Conservation (phyloP, 2,329 filamentous ascomycete species). For the Hymenoscyphus occultus region DNA sequence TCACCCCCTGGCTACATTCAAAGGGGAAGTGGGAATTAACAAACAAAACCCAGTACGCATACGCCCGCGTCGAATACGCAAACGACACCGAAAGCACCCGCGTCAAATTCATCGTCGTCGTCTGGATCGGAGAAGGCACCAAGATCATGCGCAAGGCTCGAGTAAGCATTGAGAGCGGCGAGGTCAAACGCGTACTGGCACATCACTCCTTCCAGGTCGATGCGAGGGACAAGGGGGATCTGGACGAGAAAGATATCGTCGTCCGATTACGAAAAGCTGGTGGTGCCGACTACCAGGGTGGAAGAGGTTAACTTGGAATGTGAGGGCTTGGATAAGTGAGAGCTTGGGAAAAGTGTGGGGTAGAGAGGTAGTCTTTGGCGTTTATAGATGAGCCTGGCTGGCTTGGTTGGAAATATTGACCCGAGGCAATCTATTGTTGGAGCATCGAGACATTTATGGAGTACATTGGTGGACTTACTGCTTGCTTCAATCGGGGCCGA, state of each 20-base stretch:
- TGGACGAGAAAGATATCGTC: conserved; percentile 61
- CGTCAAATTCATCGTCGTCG: conserved; percentile 65
- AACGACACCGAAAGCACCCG: conserved; percentile 68
- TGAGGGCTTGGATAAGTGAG: neutral
- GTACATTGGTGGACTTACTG: neutral
- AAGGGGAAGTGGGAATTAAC: neutral
- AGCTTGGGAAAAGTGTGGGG: conserved; percentile 5
- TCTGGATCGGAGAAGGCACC: conserved; percentile 65
- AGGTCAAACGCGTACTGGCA: conserved; percentile 60
- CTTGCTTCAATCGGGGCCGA: neutral
- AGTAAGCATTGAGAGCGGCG: conserved; percentile 64
- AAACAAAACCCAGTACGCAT: conserved; percentile 50
- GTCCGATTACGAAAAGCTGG: conserved; percentile 61
- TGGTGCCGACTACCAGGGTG: conserved; percentile 70
- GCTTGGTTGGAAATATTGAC: conserved; percentile 3
- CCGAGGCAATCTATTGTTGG: neutral
- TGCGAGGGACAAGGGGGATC: conserved; percentile 56
- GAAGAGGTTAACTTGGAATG: conserved; percentile 41
- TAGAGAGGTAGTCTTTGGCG: conserved; percentile 12
- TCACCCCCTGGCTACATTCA: neutral
- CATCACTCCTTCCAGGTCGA: conserved; percentile 66
- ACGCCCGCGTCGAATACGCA: conserved; percentile 64
- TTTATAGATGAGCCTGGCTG: conserved; percentile 10
- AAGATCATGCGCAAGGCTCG: conserved; percentile 69
- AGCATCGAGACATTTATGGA: neutral